A percentile compares a stretch with the other conserved stretches of the same genome.
Conservation (phyloP, 2,329 filamentous ascomycete genomes). For the Alternaria sp. region DNA sequence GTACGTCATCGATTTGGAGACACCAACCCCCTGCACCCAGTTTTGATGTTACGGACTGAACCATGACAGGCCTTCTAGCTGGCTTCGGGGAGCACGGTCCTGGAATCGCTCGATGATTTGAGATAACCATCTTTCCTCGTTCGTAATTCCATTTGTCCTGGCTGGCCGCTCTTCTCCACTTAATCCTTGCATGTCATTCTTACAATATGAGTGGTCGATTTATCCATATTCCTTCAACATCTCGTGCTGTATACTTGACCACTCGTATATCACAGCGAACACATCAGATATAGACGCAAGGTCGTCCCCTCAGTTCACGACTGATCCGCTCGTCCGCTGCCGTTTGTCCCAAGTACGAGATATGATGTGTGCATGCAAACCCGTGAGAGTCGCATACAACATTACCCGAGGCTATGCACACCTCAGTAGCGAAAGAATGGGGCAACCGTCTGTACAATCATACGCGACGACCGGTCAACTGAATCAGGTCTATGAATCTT, state of each 20-base stretch:
- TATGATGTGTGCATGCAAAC: background rate
- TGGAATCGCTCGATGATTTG: background rate
- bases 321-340: constrained; percentile 12
- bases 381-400: background rate
- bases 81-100: background rate
- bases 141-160: constrained; percentile 3
- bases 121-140: background rate
- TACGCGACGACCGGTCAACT: constrained; percentile 1
- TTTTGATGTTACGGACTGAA: constrained; percentile 4
- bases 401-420: constrained; percentile 4
- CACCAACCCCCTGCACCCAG: constrained; percentile 2
- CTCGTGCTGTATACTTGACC: constrained; percentile 16
- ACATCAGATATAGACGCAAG: background rate
- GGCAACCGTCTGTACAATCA: constrained; percentile 1
- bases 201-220: constrained; percentile 19
- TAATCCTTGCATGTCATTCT: background rate
- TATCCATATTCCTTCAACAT: constrained; percentile 21
- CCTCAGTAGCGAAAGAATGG: constrained; percentile 1
- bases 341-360: background rate
- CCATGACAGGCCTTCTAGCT: constrained; percentile 7
- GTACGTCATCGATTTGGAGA: constrained; percentile 4
- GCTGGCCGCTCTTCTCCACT: background rate
- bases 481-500: background rate
- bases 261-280: constrained; percentile 33
- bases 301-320: background rate